A percentile compares a stretch with the other conserved stretches of the same genome.
Evolutionary conservation across 2,329 filamentous ascomycete species (phyloP).

Genomic region (Verticillium nubilum): DNA sequence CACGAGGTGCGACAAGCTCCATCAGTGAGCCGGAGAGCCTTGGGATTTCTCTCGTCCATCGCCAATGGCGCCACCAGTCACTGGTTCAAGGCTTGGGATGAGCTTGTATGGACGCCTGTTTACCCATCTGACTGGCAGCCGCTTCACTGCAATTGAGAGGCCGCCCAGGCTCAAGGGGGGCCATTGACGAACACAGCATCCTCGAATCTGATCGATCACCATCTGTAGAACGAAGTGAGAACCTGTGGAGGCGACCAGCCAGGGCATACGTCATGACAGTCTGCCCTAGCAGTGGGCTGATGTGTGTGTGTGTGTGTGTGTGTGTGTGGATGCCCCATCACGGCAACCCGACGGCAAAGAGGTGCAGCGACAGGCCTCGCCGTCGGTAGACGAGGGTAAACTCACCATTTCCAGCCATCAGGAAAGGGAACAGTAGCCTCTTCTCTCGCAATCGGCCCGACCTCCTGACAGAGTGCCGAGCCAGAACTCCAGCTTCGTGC

Average conservation of each 20-base stretch:
- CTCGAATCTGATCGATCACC: background rate
- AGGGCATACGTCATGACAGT: background rate
- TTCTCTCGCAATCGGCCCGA: slow-evolving; percentile 8
- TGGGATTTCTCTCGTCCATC: background rate
- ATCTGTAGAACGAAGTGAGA: background rate
- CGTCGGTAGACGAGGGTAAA: background rate
- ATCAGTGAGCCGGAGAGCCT: slow-evolving; percentile 4
- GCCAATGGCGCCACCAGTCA: slow-evolving; percentile 3
- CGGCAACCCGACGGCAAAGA: slow-evolving; percentile 2
- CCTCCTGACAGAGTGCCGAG: slow-evolving; percentile 9
- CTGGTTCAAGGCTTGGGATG: slow-evolving; percentile 10
- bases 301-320: background rate
- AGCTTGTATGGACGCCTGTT: slow-evolving; percentile 1
- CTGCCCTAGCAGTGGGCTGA: background rate
- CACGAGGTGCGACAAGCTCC: slow-evolving; percentile 4
- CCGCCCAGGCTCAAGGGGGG: background rate
- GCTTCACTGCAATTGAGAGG: background rate
- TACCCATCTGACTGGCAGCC: background rate
- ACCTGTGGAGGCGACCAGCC: background rate
- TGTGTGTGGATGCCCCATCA: slow-evolving; percentile 4
- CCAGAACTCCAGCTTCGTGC: slow-evolving; percentile 5
- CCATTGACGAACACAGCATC: background rate
- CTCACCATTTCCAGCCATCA: background rate
- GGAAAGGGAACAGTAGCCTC: background rate
- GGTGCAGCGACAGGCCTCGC: background rate